These are phyloP conservation scores for Quercus rubra DNA, from an alignment of 306 rosid genomes.

Conservation along the genomic window DNA sequence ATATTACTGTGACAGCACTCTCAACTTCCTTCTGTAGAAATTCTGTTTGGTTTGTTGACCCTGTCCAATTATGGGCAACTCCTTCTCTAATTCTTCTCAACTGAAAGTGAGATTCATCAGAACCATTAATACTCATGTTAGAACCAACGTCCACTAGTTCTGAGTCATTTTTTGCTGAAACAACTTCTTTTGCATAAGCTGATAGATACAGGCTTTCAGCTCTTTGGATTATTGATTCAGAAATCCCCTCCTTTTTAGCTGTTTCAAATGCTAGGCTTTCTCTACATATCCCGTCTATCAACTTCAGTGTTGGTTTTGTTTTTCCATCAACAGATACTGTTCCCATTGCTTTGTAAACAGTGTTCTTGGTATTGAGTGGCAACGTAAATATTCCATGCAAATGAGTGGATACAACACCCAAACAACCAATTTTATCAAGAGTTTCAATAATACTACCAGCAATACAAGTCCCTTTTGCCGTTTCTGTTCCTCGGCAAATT, in stretches of 20 bases:
- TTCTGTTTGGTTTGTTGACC: constrained; percentile 30
- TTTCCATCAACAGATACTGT: constrained; percentile 55
- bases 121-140: constrained; percentile 25
- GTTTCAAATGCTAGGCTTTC: constrained; percentile 99
- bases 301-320: constrained; percentile 83
- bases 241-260: constrained; percentile 76
- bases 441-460: constrained; percentile 91
- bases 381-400: constrained; percentile 76
- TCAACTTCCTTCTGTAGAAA: constrained; percentile 49
- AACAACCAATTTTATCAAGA: constrained; percentile 73
- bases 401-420: constrained; percentile 95
- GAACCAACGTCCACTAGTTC: constrained; percentile 31
- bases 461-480: constrained; percentile 94
- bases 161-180: constrained; percentile 25
- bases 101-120: constrained; percentile 29
- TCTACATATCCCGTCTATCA: constrained; percentile 73
- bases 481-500: constrained; percentile 97
- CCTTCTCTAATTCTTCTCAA: constrained; percentile 7
- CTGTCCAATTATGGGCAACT: constrained; percentile 24
- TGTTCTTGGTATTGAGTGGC: constrained; percentile 67
- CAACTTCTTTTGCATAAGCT: constrained; percentile 42
- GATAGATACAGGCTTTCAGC: constrained; percentile 72
- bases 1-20: constrained; percentile 56
- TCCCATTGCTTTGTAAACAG: constrained; percentile 81
- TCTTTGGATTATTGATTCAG: constrained; percentile 66